phyloP scores from a whole-genome alignment of 192 early-diverging fungal genomes.

The Podila clonocystis region DNA sequence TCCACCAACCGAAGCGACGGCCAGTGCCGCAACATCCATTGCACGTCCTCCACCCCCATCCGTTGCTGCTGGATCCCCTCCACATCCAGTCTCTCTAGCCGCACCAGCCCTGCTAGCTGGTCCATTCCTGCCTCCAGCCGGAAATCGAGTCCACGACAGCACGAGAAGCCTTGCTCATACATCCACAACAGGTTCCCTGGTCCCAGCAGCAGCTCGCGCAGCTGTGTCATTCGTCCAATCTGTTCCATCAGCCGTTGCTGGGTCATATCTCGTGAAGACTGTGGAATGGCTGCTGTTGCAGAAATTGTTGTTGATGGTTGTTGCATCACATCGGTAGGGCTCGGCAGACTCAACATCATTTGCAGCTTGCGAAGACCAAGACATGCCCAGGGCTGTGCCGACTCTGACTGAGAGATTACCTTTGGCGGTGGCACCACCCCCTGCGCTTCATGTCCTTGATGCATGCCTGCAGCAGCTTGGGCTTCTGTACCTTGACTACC shows the following conservation, averaged over 20 bases:
- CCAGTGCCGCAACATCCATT: conserved; percentile 26
- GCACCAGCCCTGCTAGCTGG: neutral
- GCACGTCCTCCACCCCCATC: conserved; percentile 2
- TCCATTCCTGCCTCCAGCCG: neutral
- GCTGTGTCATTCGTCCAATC: neutral
- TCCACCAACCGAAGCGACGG: conserved; percentile 7
- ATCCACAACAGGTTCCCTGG: conserved; percentile 3
- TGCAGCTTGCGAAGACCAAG: conserved; percentile 9
- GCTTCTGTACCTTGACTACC: neutral
- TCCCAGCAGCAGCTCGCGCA: conserved; percentile 1
- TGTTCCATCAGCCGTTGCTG: conserved; percentile 2
- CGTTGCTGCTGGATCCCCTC: conserved; percentile 16
- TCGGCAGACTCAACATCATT: conserved; percentile 2
- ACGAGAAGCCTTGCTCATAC: neutral
- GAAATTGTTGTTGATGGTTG: neutral
- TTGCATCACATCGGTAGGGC: neutral
- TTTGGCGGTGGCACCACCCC: neutral
- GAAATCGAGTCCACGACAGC: conserved; percentile 20
- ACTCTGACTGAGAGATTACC: neutral
- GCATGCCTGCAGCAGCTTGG: neutral
- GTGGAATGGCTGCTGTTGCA: conserved; percentile 3
- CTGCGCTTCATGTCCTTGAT: neutral
- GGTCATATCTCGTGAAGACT: neutral
- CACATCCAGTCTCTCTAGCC: conserved; percentile 4
- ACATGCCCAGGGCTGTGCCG: conserved; percentile 13